These are phyloP conservation scores for Cyathus striatus DNA, from an alignment of 768 basidiomycete species.

Conservation along the genomic window DNA sequence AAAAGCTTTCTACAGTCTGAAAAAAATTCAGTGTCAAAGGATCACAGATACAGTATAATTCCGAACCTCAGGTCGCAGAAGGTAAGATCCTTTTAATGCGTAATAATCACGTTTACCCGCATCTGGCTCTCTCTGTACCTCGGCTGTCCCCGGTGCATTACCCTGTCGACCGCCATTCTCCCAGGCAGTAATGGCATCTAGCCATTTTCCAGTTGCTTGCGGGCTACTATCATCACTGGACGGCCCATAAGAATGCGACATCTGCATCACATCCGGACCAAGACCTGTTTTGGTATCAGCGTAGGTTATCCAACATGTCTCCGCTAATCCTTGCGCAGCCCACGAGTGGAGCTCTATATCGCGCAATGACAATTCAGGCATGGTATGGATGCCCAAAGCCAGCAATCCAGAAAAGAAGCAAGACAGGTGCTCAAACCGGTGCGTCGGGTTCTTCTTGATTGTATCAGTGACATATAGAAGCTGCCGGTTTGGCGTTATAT, in stretches of 20 bases:
- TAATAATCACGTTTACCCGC: conserved; percentile 32
- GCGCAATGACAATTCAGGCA: conserved; percentile 20
- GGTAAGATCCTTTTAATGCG: conserved; percentile 23
- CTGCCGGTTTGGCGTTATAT: conserved; percentile 43
- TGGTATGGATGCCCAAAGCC: conserved; percentile 48
- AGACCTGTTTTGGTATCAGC: conserved; percentile 60
- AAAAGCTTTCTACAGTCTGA: conserved; percentile 50
- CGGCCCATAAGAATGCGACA: conserved; percentile 15
- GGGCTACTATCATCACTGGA: conserved; percentile 5
- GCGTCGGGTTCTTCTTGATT: conserved; percentile 22
- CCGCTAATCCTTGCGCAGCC: conserved; percentile 59
- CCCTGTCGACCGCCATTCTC: conserved; percentile 26
- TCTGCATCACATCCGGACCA: conserved; percentile 50
- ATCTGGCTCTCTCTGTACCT: conserved; percentile 10
- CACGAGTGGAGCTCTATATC: conserved; percentile 45
- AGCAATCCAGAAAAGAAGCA: conserved; percentile 64
- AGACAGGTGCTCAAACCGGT: conserved; percentile 55
- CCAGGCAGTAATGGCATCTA: conserved; percentile 36
- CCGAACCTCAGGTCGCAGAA: conserved; percentile 48
- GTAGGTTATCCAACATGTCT: conserved; percentile 60
- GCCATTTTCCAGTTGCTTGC: conserved; percentile 28
- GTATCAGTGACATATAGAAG: conserved; percentile 57
- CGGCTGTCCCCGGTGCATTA: conserved; percentile 15
- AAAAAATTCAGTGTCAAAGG: conserved; percentile 1
- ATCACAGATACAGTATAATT: background rate